phyloP scores from a whole-genome alignment of 1,139 yeast genomes.

The Spathaspora jeffriesii region DNA sequence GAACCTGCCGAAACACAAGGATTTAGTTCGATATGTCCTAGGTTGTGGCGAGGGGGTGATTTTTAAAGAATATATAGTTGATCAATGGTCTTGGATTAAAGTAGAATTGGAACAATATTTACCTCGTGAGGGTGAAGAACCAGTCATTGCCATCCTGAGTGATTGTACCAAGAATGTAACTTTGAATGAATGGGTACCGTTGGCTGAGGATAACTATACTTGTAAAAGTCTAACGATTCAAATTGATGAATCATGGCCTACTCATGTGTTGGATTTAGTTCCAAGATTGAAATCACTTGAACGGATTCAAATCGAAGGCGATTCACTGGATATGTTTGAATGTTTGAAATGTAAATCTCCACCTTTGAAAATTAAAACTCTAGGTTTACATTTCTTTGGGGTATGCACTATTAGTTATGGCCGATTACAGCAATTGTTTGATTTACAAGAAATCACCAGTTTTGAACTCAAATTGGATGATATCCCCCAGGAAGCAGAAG shows the following conservation, averaged over 20 bases:
- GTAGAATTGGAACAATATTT: too few species aligned
- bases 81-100: too few species aligned
- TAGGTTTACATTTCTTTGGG: not conserved
- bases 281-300: not conserved
- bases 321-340: not conserved
- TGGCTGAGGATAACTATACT: not conserved
- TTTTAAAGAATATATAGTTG: too few species aligned
- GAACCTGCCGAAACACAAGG: too few species aligned
- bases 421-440: not conserved
- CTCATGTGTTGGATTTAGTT: not conserved
- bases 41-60: too few species aligned
- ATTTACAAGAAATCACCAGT: not conserved
- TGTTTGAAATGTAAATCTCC: not conserved
- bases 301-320: not conserved
- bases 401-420: not conserved
- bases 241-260: not conserved
- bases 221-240: not conserved
- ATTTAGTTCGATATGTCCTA: too few species aligned
- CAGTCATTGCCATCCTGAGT: too few species aligned
- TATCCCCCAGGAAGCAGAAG: not conserved
- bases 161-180: too few species aligned
- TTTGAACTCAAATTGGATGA: not conserved
- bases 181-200: too few species aligned
- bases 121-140: too few species aligned
- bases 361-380: not conserved